Evolutionary conservation across 257 asterid species (phyloP).

Genomic region (Solanum neorickii): DNA sequence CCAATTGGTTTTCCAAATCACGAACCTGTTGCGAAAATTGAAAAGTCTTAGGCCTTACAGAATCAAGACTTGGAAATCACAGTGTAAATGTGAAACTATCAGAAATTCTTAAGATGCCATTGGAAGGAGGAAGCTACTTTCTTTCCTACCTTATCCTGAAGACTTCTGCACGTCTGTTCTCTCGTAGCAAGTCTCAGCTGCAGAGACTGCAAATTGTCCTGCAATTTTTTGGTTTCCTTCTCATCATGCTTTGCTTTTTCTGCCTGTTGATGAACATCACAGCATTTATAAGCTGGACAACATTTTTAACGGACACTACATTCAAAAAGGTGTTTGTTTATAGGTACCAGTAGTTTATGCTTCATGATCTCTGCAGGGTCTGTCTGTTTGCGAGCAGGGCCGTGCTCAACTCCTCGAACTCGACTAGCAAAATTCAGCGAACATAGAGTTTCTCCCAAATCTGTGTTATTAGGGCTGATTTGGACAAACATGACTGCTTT

Average conservation of each 20-base stretch:
- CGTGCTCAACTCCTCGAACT: constrained; percentile 86
- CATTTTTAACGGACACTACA: background rate
- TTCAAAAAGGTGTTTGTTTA: background rate
- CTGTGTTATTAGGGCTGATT: constrained; percentile 60
- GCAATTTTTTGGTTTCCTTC: constrained; percentile 78
- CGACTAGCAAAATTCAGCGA: constrained; percentile 91
- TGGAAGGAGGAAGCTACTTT: background rate
- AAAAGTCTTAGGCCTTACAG: background rate
- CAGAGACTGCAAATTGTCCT: constrained; percentile 69
- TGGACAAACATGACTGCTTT: constrained; percentile 82
- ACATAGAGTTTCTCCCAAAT: constrained; percentile 84
- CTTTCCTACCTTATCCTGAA: constrained; percentile 71
- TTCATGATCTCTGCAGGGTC: constrained; percentile 60
- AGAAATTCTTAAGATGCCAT: background rate
- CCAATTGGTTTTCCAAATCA: constrained; percentile 82
- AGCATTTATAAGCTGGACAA: constrained; percentile 6
- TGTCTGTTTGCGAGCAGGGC: constrained; percentile 75
- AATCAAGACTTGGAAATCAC: background rate
- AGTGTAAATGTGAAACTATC: background rate
- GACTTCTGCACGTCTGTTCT: constrained; percentile 67
- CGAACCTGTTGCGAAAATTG: constrained; percentile 41
- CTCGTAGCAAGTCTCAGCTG: constrained; percentile 64
- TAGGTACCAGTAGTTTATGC: constrained; percentile 75
- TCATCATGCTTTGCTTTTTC: constrained; percentile 86
- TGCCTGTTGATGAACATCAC: constrained; percentile 43